Base-by-base conservation (phyloP, 768 basidiomycete species). In the Hebeloma cylindrosporum region DNA sequence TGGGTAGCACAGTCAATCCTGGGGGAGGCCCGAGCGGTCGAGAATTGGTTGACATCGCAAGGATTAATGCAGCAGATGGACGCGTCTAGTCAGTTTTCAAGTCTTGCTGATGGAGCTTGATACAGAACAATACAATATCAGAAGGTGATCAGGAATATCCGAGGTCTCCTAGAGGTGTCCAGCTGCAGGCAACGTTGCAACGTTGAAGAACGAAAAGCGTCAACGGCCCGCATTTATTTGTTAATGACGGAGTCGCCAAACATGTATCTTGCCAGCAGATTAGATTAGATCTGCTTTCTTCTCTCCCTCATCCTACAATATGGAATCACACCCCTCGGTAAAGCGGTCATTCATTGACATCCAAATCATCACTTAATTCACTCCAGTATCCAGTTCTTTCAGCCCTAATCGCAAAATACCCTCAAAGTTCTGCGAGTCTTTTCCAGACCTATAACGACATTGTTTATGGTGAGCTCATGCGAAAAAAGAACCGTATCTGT, bases 401-500 rank as follows among this genome's bases (percentile, higher is more conserved):
- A 7, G 62, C 65, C 3, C 56, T 80, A 29, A 50, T 84, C 18
- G 48, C 55, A 8, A 85, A 81, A 60, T 89, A 89, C 54, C 86
- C 87, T 26, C 69, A 61, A 18, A 64, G 73, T 13, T 79, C 81
- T 2, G 74, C 81, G 9, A 69, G 75, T 17, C 63, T 89, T 7
- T 86, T 88, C 58, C 87, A 89, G 61, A 73, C 82, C 1, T 88
- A 83, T 66, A 89, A 89, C 59, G 87, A 91, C 47, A 62, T 90
- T 21, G 61, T 77, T 5, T 76, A 79, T 16, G 78, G 88, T 85
- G 40, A 41, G 65, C 42, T 13, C 18, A 29, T 29, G 7, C 6
- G 18, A 2, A 26, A 34, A n/a, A 18, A n/a, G n/a, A n/a, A n/a
- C n/a, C n/a, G n/a, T n/a, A n/a, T n/a, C n/a, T n/a, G n/a, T n/a